Percentiles rank a stretch among this genome's conserved stretches.
These are phyloP conservation scores for Sporothrix pseudoabietina DNA, from an alignment of 2,329 filamentous ascomycete species.

Conservation along the genomic window DNA sequence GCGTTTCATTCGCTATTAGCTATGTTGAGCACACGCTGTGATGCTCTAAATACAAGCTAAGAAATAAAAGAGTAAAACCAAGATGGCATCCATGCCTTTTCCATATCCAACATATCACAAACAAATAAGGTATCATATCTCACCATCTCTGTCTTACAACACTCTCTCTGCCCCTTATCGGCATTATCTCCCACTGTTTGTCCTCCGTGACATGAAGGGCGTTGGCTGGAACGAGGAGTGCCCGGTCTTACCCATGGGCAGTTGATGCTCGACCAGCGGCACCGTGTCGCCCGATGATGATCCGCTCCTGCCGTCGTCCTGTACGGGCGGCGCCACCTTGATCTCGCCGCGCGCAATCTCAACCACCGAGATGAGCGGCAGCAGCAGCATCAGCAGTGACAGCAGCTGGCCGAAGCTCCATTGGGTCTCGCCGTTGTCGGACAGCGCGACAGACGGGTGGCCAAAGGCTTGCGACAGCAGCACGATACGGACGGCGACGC, in stretches of 20 bases:
- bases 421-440: conserved; percentile 55
- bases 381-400: conserved; percentile 59
- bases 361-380: conserved; percentile 61
- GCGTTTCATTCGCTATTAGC: conserved; percentile 16
- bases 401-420: conserved; percentile 68
- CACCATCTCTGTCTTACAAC: not conserved
- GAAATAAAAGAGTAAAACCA: not conserved
- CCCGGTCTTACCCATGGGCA: conserved; percentile 6
- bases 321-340: conserved; percentile 47
- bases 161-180: not conserved
- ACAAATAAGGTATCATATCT: not conserved
- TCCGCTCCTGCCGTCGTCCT: conserved; percentile 41
- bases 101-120: conserved; percentile 11
- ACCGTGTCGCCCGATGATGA: conserved; percentile 33
- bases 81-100: not conserved
- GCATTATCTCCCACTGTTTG: not conserved
- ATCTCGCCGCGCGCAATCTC: conserved; percentile 56
- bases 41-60: not conserved
- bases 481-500: conserved; percentile 60
- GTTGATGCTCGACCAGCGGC: conserved; percentile 41
- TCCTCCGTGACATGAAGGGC: conserved; percentile 43
- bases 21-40: not conserved
- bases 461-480: conserved; percentile 64
- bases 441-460: conserved; percentile 52
- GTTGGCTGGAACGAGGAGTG: conserved; percentile 47